A percentile compares a stretch with the other conserved stretches of the same genome.
Evolutionary conservation across 2,329 filamentous ascomycete genomes (phyloP).

Genomic region (Aspergillus sp.): DNA sequence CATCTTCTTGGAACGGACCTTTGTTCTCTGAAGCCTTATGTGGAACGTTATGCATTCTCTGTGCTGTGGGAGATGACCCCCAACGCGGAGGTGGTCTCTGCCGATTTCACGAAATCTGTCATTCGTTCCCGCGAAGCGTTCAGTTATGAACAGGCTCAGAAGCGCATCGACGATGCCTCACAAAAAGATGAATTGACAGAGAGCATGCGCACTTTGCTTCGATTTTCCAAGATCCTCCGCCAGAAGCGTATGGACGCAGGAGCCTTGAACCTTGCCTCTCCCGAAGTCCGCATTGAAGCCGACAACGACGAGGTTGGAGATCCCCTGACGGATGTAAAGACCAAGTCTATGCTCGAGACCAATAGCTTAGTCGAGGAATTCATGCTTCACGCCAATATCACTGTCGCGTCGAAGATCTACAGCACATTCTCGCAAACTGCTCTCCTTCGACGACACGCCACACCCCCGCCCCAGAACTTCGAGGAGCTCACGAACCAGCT

Average conservation of each 20-base stretch:
- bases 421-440: conserved; percentile 92
- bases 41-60: conserved; percentile 89
- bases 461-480: conserved; percentile 94
- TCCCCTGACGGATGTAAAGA: conserved; percentile 86
- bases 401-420: conserved; percentile 87
- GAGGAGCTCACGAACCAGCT: conserved; percentile 91
- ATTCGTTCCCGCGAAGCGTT: conserved; percentile 96
- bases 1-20: conserved; percentile 93
- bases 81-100: conserved; percentile 78
- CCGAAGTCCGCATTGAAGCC: conserved; percentile 92
- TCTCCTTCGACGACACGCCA: conserved; percentile 84
- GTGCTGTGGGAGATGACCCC: conserved; percentile 85
- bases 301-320: conserved; percentile 96
- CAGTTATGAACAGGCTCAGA: conserved; percentile 93
- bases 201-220: conserved; percentile 82
- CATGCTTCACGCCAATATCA: conserved; percentile 97
- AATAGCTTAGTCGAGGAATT: conserved; percentile 99
- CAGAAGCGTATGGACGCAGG: conserved; percentile 96
- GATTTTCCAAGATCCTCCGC: conserved; percentile 87
- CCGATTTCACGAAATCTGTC: conserved; percentile 95
- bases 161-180: conserved; percentile 84
- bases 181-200: conserved; percentile 86
- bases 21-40: conserved; percentile 94
- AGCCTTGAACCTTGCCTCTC: conserved; percentile 92
- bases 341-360: conserved; percentile 88